Conservation (phyloP, 1,284 basidiomycete genomes). For the Tilletia caries region DNA sequence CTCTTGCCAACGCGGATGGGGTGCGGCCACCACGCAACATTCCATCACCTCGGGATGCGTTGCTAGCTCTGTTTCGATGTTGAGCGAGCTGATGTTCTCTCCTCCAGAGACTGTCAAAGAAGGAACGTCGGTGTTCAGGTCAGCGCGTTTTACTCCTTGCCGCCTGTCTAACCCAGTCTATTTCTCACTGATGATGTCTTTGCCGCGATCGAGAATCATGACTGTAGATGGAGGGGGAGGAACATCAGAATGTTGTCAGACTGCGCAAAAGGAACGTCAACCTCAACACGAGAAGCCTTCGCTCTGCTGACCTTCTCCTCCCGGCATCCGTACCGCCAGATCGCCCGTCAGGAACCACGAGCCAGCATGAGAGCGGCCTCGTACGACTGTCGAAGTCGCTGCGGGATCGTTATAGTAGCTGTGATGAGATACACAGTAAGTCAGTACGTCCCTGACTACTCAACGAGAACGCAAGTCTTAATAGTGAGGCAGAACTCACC, state of each 20-base stretch:
- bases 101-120: constrained; percentile 32
- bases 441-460: too few species aligned
- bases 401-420: constrained; percentile 72
- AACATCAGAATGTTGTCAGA: too few species aligned
- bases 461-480: constrained; percentile 26
- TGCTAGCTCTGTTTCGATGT: constrained; percentile 79
- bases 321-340: constrained; percentile 73
- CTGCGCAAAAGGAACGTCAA: too few species aligned
- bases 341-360: constrained; percentile 74
- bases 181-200: constrained; percentile 65
- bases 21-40: constrained; percentile 75
- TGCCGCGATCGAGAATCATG: constrained; percentile 25
- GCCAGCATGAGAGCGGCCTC: constrained; percentile 59
- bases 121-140: neutral
- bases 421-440: too few species aligned
- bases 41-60: constrained; percentile 78
- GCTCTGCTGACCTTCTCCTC: constrained; percentile 64
- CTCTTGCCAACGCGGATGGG: constrained; percentile 78
- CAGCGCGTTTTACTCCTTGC: constrained; percentile 50
- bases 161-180: constrained; percentile 67
- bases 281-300: neutral
- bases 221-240: neutral
- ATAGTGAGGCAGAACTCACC: constrained; percentile 55
- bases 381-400: constrained; percentile 66
- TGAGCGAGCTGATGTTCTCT: constrained; percentile 76